These are phyloP conservation scores for Senna tora DNA, from an alignment of 306 rosid species.

Conservation along the genomic window DNA sequence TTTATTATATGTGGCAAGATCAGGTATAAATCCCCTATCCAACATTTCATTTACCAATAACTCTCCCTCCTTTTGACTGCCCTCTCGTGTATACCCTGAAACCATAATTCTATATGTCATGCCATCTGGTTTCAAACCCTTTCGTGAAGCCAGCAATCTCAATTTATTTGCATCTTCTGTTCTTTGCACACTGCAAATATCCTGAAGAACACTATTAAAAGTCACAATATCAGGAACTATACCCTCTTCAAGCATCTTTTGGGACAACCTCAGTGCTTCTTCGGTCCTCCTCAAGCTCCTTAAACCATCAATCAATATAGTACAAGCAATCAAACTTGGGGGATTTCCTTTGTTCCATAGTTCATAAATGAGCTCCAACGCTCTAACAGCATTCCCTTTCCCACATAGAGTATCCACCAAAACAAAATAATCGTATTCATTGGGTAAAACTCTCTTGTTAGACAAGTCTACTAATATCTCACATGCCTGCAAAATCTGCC, in stretches of 20 bases:
- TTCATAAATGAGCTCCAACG: constrained; percentile 63
- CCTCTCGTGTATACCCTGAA: constrained; percentile 59
- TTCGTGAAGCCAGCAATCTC: constrained; percentile 61
- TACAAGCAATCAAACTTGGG: constrained; percentile 73
- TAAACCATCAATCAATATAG: constrained; percentile 74
- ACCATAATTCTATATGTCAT: constrained; percentile 63
- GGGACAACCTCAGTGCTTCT: constrained; percentile 53
- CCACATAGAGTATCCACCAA: constrained; percentile 62
- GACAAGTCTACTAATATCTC: constrained; percentile 63
- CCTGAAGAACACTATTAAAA: constrained; percentile 69
- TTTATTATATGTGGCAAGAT: constrained; percentile 70
- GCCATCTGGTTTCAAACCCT: constrained; percentile 65
- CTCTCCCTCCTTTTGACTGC: constrained; percentile 55
- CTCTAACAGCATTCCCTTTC: constrained; percentile 49
- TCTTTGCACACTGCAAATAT: constrained; percentile 55
- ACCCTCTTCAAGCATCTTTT: constrained; percentile 69
- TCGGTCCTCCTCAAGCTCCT: constrained; percentile 50
- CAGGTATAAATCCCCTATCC: constrained; percentile 72
- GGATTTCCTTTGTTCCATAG: constrained; percentile 60
- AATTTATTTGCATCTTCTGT: constrained; percentile 70
- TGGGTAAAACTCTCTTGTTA: constrained; percentile 59
- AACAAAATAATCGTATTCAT: constrained; percentile 64
- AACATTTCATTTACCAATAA: constrained; percentile 77
- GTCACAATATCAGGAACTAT: constrained; percentile 67
- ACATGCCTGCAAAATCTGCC: constrained; percentile 49